These are phyloP conservation scores for Primulina huaijiensis DNA, from an alignment of 257 asterid species.

Conservation along the genomic window DNA sequence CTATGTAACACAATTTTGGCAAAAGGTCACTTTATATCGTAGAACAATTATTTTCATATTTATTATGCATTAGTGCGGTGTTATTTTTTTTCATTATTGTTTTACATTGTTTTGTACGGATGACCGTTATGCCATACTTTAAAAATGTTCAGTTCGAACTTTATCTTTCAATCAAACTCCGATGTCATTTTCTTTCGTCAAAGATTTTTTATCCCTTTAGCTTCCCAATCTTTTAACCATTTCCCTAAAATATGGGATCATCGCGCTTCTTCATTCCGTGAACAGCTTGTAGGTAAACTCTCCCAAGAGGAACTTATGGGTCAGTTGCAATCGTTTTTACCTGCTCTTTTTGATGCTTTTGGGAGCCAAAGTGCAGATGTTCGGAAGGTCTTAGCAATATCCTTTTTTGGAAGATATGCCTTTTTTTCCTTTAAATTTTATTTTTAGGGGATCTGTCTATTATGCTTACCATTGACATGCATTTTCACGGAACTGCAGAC, in stretches of 20 bases:
- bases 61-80: neutral
- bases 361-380: slow-evolving; percentile 99
- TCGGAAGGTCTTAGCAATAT: slow-evolving; percentile 62
- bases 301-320: slow-evolving; percentile 86
- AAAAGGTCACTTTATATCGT: neutral
- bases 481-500: slow-evolving; percentile 59
- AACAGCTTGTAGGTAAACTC: slow-evolving; percentile 92
- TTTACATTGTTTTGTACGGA: neutral
- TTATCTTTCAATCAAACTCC: neutral
- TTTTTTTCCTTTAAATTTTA: too few species aligned
- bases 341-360: slow-evolving; percentile 94
- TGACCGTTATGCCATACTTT: neutral
- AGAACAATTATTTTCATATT: neutral
- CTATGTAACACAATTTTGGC: neutral
- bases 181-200: slow-evolving; percentile 8
- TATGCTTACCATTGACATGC: neutral
- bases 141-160: neutral
- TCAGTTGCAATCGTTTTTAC: slow-evolving; percentile 85
- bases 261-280: slow-evolving; percentile 21
- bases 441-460: neutral
- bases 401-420: neutral
- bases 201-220: neutral
- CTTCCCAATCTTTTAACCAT: neutral
- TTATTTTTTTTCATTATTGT: too few species aligned
- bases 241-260: neutral